A percentile compares a stretch with the other conserved stretches of the same genome.
phyloP scores from a whole-genome alignment of 176 grass and related monocot species.

The Thalia dealbata region DNA sequence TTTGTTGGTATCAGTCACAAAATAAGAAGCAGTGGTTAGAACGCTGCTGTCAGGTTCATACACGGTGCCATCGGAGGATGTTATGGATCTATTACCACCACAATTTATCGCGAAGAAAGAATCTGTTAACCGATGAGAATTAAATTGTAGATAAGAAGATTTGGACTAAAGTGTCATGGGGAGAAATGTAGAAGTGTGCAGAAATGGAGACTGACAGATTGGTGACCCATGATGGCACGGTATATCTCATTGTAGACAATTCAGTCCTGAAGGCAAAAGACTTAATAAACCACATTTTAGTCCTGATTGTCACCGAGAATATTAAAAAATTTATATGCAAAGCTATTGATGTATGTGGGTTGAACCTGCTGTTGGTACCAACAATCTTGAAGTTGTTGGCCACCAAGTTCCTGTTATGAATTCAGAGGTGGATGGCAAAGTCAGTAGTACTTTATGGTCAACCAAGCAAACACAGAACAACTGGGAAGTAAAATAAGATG shows the following conservation, averaged over 20 bases:
- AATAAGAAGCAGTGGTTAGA: conserved; percentile 30
- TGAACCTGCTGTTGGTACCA: conserved; percentile 54
- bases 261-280: conserved; percentile 40
- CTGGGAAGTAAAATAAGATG: too few relatives aligned
- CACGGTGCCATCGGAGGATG: conserved; percentile 34
- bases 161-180: not conserved
- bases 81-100: conserved; percentile 38
- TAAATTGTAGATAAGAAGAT: not conserved
- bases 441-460: not conserved
- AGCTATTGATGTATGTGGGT: not conserved
- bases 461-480: not conserved
- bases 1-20: conserved; percentile 15
- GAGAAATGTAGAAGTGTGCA: not conserved
- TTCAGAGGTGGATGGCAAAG: not conserved
- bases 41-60: conserved; percentile 39
- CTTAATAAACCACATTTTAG: conserved; percentile 17
- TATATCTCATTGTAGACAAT: conserved; percentile 50
- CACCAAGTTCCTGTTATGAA: conserved; percentile 53
- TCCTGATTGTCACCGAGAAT: not conserved
- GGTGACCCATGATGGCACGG: conserved; percentile 48
- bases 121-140: conserved; percentile 29
- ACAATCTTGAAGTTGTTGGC: conserved; percentile 60
- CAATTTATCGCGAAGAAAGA: conserved; percentile 51
- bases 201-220: conserved; percentile 29
- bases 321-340: not conserved